Conservation (phyloP, 2,329 filamentous ascomycete genomes). For the Colletotrichum viniferum region DNA sequence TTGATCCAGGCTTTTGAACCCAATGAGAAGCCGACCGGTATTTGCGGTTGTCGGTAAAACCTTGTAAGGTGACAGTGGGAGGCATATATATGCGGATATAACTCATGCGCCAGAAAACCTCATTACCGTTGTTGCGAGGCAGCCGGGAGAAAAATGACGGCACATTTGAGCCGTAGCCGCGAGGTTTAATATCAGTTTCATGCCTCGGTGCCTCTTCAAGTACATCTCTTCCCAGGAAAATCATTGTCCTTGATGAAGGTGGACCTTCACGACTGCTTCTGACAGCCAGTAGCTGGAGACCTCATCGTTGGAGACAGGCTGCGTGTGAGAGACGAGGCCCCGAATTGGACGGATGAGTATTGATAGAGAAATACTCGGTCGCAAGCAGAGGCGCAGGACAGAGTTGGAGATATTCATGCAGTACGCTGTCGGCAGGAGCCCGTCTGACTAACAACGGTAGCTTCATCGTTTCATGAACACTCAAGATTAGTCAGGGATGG, state of each 20-base stretch:
- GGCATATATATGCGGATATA: no score
- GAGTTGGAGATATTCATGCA: neutral
- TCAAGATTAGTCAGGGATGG: neutral
- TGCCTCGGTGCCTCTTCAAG: neutral
- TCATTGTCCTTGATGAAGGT: no score
- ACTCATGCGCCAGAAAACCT: no score
- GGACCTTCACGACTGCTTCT: neutral
- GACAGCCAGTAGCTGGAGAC: neutral
- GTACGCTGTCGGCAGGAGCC: neutral
- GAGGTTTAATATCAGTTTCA: accelerated
- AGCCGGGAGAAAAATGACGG: neutral
- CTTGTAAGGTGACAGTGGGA: no score
- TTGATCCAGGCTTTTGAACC: no score
- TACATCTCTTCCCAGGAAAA: no score
- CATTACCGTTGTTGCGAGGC: no score
- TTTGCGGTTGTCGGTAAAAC: no score
- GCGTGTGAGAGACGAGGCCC: neutral
- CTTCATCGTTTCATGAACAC: neutral
- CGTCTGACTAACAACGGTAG: neutral
- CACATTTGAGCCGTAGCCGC: neutral
- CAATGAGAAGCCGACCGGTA: no score
- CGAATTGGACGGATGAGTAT: neutral
- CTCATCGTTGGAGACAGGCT: neutral
- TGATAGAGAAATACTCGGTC: neutral
- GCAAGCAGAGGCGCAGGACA: neutral